Evolutionary conservation across 257 asterid genomes (phyloP), one percentile per base, ranked within the genome.

Genomic region (Avicennia marina): DNA sequence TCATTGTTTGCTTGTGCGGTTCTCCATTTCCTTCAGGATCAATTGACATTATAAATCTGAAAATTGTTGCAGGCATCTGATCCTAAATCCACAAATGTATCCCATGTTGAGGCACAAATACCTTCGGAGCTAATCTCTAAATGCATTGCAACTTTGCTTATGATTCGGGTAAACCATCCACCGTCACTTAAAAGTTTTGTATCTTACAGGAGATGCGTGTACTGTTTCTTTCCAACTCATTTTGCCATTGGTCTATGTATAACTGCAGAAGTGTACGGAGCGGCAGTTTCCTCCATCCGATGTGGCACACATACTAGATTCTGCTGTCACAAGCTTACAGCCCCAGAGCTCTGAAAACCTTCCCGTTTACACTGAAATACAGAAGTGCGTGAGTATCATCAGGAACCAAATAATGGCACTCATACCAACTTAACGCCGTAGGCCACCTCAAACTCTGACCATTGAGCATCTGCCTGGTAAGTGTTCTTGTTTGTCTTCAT

Each of bases 371-470:
- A 70, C 84, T 0, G 96, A 93, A 66, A 88, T 93, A 71, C 96
- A 86, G 63, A 86, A 93, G 72, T 89, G 98, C 71, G 81, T 93
- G 81, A 94, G 98, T 53, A 93, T 93, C 40, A 83, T 93, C 78
- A 86, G 73, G 84, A 93, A 81, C 94, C 95, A 93, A 69, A 93
- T 93, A 68, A 60, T 89, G 81, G 97, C 97, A 9, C 81, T 84
- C 12, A 72, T 93, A 75, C 95, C 98, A 13, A 88, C 94, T 21
- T 86, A 79, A 53, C 1, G 41, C 25, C n/a, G n/a, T n/a, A n/a
- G n/a, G n/a, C n/a, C n/a, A n/a, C n/a, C n/a, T n/a, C n/a, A n/a
- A n/a, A n/a, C n/a, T n/a, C n/a, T n/a, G n/a, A n/a, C n/a, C n/a
- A n/a, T n/a, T n/a, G n/a, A n/a, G n/a, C n/a, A n/a, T n/a, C n/a